Evolutionary conservation across 345 rosid genomes (phyloP), one percentile per base, ranked within the genome.

Genomic region (Acer campestre): DNA sequence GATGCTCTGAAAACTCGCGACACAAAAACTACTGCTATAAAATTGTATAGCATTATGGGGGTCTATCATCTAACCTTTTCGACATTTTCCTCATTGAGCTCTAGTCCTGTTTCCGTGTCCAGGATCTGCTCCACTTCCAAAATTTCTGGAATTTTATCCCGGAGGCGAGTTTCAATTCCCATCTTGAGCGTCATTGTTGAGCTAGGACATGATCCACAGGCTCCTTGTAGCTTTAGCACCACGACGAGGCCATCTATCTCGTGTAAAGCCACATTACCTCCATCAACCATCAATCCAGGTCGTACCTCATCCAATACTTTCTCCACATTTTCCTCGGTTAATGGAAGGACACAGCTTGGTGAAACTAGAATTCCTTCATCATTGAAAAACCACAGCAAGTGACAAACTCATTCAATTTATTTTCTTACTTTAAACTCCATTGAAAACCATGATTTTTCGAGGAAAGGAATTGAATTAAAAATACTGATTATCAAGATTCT

Each of bases 131-230:
- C 97, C 9, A 95, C 97, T 10, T 77, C 82, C 94, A 95, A 77
- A 53, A 95, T 95, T 72, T 95, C 97, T 0, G 99, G 99, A 25
- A 95, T 93, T 80, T 93, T 95, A 78, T 95, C 98, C 0, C 93
- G 87, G 6, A 95, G 89, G 13, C 95, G 93, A 59, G 90, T 89
- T 84, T 95, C 98, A 9, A 95, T 95, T 65, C 99, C 97, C 98
- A 89, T 95, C 84, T 91, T 92, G 51, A 95, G 84, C 0, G 99
- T 95, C 99, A 93, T 92, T 2, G 96, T 87, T 13, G 99, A 95
- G 85, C 97, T 93, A 2, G 98, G 99, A 85, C 98, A 95, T 20
- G 99, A 95, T 6, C 99, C 99, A 72, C 99, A 93, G 17, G 99
- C 99, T 76, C 99, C 98, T 81, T 93, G 94, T 25, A 95, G 88